phyloP scores from a whole-genome alignment of 805 yeast genomes.

The Yamadazyma sp. region DNA sequence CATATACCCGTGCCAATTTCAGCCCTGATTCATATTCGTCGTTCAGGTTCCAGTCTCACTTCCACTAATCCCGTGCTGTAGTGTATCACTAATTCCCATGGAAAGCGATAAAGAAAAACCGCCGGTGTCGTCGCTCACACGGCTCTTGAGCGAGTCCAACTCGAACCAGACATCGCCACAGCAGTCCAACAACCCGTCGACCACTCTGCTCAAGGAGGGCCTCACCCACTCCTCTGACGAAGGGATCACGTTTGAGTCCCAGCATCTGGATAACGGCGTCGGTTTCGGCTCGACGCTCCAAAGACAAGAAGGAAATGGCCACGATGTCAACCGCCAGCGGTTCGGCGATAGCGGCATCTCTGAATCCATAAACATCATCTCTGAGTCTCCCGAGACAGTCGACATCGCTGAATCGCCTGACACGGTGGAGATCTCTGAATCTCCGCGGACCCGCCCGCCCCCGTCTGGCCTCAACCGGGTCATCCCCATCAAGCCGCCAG shows the following conservation, averaged over 20 bases:
- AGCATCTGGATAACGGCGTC: constrained; percentile 1
- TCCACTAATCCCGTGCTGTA: too few relatives aligned
- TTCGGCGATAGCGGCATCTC: too few relatives aligned
- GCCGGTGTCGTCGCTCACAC: constrained; percentile 38
- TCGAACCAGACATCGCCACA: constrained; percentile 20
- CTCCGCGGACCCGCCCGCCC: constrained; percentile 9
- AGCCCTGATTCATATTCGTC: neutral
- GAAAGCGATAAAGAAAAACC: constrained; percentile 15
- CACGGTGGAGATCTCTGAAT: constrained; percentile 2
- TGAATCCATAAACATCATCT: too few relatives aligned
- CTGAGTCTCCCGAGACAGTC: too few relatives aligned
- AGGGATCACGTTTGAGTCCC: constrained; percentile 14
- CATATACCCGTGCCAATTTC: too few relatives aligned
- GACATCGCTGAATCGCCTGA: too few relatives aligned
- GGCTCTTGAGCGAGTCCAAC: constrained; percentile 36
- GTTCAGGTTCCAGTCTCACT: too few relatives aligned
- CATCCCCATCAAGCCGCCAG: constrained; percentile 21
- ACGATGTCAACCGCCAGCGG: too few relatives aligned
- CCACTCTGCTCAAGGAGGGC: constrained; percentile 9
- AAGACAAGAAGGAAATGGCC: neutral
- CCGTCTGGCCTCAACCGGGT: constrained; percentile 14
- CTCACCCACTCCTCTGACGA: constrained; percentile 13
- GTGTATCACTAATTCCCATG: too few relatives aligned
- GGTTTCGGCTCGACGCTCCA: constrained; percentile 3
- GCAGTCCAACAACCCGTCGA: constrained; percentile 16